Percentiles rank a stretch among this genome's conserved stretches.
Conservation (phyloP, 1,284 basidiomycete species). For the Golubevia sp. region DNA sequence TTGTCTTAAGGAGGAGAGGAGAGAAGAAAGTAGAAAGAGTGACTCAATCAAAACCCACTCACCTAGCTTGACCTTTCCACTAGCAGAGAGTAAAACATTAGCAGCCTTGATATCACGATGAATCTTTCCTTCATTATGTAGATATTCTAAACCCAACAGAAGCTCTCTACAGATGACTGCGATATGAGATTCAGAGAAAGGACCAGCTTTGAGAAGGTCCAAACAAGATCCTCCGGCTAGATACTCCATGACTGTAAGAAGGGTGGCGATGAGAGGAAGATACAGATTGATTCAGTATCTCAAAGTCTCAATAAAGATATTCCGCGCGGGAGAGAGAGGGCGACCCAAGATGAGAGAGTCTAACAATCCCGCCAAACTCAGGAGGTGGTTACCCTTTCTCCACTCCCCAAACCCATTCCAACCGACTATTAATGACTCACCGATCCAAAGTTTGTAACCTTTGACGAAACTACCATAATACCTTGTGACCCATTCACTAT, state of each 20-base stretch:
- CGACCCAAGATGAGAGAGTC: too few relatives aligned
- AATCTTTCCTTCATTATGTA: conserved; percentile 91
- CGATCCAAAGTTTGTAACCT: conserved; percentile 95
- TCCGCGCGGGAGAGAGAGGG: conserved; percentile 1
- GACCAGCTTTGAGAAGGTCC: conserved; percentile 83
- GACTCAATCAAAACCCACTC: conserved; percentile 15
- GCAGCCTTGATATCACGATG: conserved; percentile 99
- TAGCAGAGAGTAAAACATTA: conserved; percentile 86
- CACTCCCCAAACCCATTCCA: not conserved
- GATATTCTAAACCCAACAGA: conserved; percentile 88
- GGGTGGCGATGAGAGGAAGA: not conserved
- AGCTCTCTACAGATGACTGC: conserved; percentile 92
- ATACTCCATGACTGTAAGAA: conserved; percentile 84
- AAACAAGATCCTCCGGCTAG: conserved; percentile 97
- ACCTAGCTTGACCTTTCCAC: conserved; percentile 87
- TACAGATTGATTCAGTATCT: not conserved
- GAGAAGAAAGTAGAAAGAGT: not conserved
- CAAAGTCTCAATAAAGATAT: not conserved
- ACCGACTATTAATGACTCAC: conserved; percentile 20
- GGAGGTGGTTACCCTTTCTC: too few relatives aligned
- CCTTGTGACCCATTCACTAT: conserved; percentile 90
- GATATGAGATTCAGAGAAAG: conserved; percentile 88
- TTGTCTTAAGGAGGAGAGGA: not conserved
- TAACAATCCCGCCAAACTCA: too few relatives aligned
- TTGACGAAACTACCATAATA: conserved; percentile 98